Base-by-base conservation (phyloP, 2,329 filamentous ascomycete species). In the Claviceps sp. region DNA sequence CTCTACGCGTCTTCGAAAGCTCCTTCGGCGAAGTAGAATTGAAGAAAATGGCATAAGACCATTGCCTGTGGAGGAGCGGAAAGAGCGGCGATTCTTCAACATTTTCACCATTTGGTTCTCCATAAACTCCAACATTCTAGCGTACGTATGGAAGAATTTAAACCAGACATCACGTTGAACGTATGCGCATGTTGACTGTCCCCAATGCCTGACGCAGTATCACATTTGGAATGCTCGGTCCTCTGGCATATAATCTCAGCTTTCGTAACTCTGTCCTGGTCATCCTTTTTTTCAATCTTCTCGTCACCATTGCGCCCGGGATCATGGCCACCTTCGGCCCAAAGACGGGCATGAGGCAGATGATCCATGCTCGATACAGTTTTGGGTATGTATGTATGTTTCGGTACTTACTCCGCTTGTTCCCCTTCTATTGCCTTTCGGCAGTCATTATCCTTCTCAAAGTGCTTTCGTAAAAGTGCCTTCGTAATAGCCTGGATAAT, bases 211-310 rank as follows among this genome's bases (percentile, higher is more conserved):
- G 30, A 26, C 48, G 17, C 30, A 76, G 78, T 2, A 76, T 84
- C 53, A 78, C 79, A 0, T 82, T 82, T 59, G 81, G 81, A 54
- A 78, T 84, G 73, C 70, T 82, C 1, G 80, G 79, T 0, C 79
- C 79, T 4, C 63, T 73, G 42, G 61, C 69, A 13, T 80, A 75
- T 52, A 76, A 75, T 2, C 68, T 84, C 16, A 71, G 71, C 48
- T 67, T 85, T 17, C 70, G 78, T 45, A 75, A 82, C 56, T 72
- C 74, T 16, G 64, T 77, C 1, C 68, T 84, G 13, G 68, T 83
- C 37, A 83, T 84, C 47, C 61, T 84, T 46, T 84, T 84, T 68
- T 84, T 84, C 64, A 75, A 72, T 11, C 62, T 84, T 17, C 57
- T 82, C 26, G 76, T 75, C 1, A 75, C 75, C 0, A 54, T 74